phyloP scores from a whole-genome alignment of 129 eudicot genomes.

The Flaveria ramosissima region DNA sequence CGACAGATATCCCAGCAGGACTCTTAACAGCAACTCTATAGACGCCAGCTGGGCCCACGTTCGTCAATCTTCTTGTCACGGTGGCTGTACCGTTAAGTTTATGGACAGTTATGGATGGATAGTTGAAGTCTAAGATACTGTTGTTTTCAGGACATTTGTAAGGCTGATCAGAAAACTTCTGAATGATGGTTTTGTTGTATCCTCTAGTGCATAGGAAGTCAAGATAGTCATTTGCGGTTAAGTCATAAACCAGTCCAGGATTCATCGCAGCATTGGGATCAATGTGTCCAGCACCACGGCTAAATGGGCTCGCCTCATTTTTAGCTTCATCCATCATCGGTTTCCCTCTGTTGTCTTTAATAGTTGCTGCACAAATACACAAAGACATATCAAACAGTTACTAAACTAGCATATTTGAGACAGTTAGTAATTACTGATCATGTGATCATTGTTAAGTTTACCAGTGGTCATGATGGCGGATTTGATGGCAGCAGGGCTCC shows the following conservation, averaged over 20 bases:
- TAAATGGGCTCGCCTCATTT: constrained; percentile 48
- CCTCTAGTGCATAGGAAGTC: constrained; percentile 80
- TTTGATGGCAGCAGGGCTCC: constrained; percentile 84
- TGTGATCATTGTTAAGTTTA: constrained; percentile 12
- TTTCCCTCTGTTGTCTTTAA: constrained; percentile 55
- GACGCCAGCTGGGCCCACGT: constrained; percentile 70
- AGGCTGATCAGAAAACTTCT: constrained; percentile 33
- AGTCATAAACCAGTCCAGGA: constrained; percentile 88
- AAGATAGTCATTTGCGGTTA: constrained; percentile 49
- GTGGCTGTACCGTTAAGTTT: constrained; percentile 35
- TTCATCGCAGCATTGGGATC: constrained; percentile 73
- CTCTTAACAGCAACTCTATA: constrained; percentile 45
- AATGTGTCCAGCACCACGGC: constrained; percentile 84
- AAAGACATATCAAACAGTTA: background rate
- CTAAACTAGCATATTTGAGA: background rate
- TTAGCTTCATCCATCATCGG: constrained; percentile 43
- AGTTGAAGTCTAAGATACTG: constrained; percentile 50
- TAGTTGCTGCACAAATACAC: constrained; percentile 43
- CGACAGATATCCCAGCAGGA: constrained; percentile 49
- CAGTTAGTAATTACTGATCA: background rate
- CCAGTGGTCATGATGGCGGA: constrained; percentile 95
- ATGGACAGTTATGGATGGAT: constrained; percentile 73
- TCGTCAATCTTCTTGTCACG: constrained; percentile 61
- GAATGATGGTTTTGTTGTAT: constrained; percentile 46
- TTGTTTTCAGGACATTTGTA: constrained; percentile 47